phyloP scores from a whole-genome alignment of 805 yeast species.

The Kluyveromyces siamensis region DNA sequence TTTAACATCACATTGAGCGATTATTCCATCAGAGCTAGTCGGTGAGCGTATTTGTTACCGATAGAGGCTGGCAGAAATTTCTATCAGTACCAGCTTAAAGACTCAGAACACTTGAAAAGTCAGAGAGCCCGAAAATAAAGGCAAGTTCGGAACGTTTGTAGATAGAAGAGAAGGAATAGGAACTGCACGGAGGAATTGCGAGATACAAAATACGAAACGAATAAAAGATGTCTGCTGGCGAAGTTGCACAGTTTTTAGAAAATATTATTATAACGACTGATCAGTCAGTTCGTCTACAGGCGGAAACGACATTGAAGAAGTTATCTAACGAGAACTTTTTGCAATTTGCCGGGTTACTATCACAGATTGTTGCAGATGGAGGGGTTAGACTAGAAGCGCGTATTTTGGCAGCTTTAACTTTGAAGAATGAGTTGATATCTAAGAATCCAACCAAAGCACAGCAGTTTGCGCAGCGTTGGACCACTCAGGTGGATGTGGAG shows the following conservation, averaged over 20 bases:
- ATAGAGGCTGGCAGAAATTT: neutral
- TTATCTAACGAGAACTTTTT: conserved; percentile 71
- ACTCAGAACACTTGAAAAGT: too few species aligned
- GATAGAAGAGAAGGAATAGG: neutral
- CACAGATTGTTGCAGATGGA: conserved; percentile 62
- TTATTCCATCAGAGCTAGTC: neutral
- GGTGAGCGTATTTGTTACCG: neutral
- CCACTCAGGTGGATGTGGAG: conserved; percentile 39
- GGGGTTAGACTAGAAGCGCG: conserved; percentile 67
- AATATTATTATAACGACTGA: conserved; percentile 67
- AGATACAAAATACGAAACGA: neutral
- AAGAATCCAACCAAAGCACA: conserved; percentile 57
- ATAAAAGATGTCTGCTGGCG: conserved; percentile 26
- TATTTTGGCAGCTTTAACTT: conserved; percentile 80
- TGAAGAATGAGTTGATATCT: conserved; percentile 82
- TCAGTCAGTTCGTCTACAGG: conserved; percentile 57
- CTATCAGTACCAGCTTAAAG: neutral
- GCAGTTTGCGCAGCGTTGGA: conserved; percentile 68
- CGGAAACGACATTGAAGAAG: conserved; percentile 66
- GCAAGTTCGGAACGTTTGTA: neutral
- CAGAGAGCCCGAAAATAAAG: neutral
- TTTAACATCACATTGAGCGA: neutral
- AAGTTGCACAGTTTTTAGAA: conserved; percentile 65
- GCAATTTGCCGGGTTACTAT: conserved; percentile 60
- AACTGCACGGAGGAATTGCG: neutral